Evolutionary conservation across 2,329 filamentous ascomycete genomes (phyloP).

Genomic region (Ophiocordyceps camponoti-rufipedis): DNA sequence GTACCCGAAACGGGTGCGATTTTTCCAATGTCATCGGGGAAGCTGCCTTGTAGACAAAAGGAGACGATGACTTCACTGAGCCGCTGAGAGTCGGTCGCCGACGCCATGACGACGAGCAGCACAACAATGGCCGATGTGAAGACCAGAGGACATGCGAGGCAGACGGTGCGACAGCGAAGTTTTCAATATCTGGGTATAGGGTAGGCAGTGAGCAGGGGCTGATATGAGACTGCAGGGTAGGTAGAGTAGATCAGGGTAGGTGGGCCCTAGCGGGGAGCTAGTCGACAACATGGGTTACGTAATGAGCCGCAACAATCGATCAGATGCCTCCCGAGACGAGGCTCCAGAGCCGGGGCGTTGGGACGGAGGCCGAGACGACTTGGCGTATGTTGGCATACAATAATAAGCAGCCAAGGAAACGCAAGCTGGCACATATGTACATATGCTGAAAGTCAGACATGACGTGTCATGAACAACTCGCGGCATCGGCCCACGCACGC

Average conservation of each 20-base stretch:
- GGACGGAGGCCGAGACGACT: neutral
- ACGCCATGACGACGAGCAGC: constrained; percentile 10
- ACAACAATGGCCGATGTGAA: too few relatives aligned
- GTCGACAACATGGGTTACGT: neutral
- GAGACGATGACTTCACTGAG: constrained; percentile 21
- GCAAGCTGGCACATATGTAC: too few relatives aligned
- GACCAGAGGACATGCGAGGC: too few relatives aligned
- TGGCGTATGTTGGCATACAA: neutral
- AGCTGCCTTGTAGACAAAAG: constrained; percentile 21
- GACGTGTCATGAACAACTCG: too few relatives aligned
- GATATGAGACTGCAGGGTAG: neutral
- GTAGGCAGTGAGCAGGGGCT: too few relatives aligned
- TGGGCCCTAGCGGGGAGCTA: too few relatives aligned
- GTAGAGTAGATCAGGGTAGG: neutral
- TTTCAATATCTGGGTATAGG: too few relatives aligned
- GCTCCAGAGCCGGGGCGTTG: neutral
- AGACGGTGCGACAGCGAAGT: neutral
- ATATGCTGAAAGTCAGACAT: too few relatives aligned
- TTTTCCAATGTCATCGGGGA: constrained; percentile 20
- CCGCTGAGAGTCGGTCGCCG: constrained; percentile 11
- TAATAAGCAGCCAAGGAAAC: too few relatives aligned
- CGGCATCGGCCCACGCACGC: too few relatives aligned
- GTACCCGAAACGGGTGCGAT: constrained; percentile 18
- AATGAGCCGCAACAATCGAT: neutral
- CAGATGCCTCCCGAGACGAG: neutral